Percentiles rank a stretch among this genome's conserved stretches.
These are phyloP conservation scores for Pestalotiopsis sp. DNA, from an alignment of 2,329 filamentous ascomycete species.

Conservation along the genomic window DNA sequence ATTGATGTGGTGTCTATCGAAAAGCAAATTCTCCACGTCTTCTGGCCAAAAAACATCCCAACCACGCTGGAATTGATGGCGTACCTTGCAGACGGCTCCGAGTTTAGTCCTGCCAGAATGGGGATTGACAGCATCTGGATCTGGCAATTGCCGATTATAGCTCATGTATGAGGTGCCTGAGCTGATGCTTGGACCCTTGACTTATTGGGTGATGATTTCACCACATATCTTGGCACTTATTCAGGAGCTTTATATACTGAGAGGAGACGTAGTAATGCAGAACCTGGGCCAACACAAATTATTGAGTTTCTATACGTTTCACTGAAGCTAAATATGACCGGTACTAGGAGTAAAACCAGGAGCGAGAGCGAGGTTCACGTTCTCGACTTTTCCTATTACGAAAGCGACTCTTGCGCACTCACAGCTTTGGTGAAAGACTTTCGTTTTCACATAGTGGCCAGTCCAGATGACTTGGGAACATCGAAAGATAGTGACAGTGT, in stretches of 20 bases:
- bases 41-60: neutral
- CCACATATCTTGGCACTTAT: neutral
- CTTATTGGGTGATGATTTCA: neutral
- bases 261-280: neutral
- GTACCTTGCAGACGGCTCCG: neutral
- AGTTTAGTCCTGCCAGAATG: neutral
- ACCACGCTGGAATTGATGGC: neutral
- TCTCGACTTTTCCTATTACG: slow-evolving; percentile 6
- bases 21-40: neutral
- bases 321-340: neutral
- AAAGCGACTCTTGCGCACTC: slow-evolving; percentile 4
- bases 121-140: neutral
- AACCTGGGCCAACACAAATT: too few relatives aligned
- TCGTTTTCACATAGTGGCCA: slow-evolving; percentile 13
- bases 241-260: neutral
- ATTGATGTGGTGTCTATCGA: neutral
- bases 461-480: neutral
- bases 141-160: neutral
- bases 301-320: neutral
- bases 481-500: neutral
- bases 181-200: neutral
- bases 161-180: too few relatives aligned
- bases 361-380: slow-evolving; percentile 4
- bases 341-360: neutral
- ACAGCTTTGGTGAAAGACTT: slow-evolving; percentile 13